phyloP scores from a whole-genome alignment of 345 rosid species.

The Sonneratia alba region DNA sequence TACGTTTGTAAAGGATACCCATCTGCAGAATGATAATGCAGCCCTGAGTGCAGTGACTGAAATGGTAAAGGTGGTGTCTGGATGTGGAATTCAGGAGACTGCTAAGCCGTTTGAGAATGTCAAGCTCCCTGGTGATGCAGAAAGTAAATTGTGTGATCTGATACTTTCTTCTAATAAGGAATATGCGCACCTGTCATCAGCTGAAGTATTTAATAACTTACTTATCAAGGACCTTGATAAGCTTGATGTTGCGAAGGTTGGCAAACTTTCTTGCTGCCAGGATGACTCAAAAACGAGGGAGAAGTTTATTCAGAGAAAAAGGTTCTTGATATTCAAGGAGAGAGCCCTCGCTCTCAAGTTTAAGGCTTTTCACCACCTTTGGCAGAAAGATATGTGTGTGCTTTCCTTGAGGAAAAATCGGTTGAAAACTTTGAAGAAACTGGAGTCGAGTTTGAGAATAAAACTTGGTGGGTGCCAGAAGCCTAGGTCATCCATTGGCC shows the following conservation, averaged over 20 bases:
- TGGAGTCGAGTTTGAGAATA: slow-evolving; percentile 38
- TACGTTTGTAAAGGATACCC: neutral
- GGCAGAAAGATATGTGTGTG: slow-evolving; percentile 75
- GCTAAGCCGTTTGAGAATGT: slow-evolving; percentile 22
- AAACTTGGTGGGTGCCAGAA: slow-evolving; percentile 39
- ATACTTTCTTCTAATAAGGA: slow-evolving; percentile 55
- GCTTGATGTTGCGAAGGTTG: slow-evolving; percentile 24
- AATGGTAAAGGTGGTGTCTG: neutral
- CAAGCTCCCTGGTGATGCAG: slow-evolving; percentile 21
- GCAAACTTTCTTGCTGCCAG: slow-evolving; percentile 15
- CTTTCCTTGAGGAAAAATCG: slow-evolving; percentile 41
- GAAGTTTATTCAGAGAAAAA: slow-evolving; percentile 37
- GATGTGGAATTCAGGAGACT: neutral
- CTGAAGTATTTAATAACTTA: slow-evolving; percentile 38
- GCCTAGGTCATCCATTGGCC: slow-evolving; percentile 54
- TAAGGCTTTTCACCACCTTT: slow-evolving; percentile 56
- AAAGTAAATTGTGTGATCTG: slow-evolving; percentile 23
- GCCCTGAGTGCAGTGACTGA: neutral
- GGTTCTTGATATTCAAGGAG: slow-evolving; percentile 54
- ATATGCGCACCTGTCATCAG: slow-evolving; percentile 35
- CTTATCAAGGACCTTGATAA: slow-evolving; percentile 29
- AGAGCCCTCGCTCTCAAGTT: slow-evolving; percentile 64
- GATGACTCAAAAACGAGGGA: slow-evolving; percentile 31
- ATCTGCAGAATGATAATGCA: neutral
- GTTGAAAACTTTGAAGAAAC: slow-evolving; percentile 55